Evolutionary conservation across 108 stramenopile genomes (phyloP).

Genomic region (Nitzschia palea): DNA sequence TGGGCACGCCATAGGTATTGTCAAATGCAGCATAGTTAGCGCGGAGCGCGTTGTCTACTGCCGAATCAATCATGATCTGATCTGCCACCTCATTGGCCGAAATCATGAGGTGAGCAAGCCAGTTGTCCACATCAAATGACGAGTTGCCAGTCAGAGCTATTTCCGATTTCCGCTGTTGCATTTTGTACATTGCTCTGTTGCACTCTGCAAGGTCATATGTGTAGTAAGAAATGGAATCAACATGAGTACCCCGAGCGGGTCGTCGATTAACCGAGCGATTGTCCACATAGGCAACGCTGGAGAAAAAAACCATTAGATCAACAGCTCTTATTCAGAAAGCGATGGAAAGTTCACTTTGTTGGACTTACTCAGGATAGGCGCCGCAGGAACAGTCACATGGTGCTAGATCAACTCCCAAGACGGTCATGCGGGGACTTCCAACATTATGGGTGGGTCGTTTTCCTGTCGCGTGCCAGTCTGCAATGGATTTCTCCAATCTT

Average conservation of each 20-base stretch:
- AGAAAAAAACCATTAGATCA: neutral
- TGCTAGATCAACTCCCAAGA: slow-evolving; percentile 72
- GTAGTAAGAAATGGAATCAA: slow-evolving; percentile 84
- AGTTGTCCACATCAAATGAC: slow-evolving; percentile 47
- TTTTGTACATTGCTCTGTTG: slow-evolving; percentile 49
- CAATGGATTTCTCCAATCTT: slow-evolving; percentile 83
- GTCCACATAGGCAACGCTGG: slow-evolving; percentile 36
- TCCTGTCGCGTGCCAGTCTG: slow-evolving; percentile 64
- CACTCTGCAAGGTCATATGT: slow-evolving; percentile 66
- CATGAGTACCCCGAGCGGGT: slow-evolving; percentile 55
- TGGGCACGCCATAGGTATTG: slow-evolving; percentile 14
- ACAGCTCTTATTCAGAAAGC: too few species aligned
- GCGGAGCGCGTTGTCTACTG: slow-evolving; percentile 45
- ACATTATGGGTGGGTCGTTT: slow-evolving; percentile 73
- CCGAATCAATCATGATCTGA: slow-evolving; percentile 55
- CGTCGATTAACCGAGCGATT: slow-evolving; percentile 23
- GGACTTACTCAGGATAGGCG: slow-evolving; percentile 19
- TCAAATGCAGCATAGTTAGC: slow-evolving; percentile 26
- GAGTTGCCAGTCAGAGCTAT: slow-evolving; percentile 68
- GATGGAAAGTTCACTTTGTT: too few species aligned
- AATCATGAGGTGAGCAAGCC: slow-evolving; percentile 43
- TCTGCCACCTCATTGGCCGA: slow-evolving; percentile 38
- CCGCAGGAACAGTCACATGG: slow-evolving; percentile 46
- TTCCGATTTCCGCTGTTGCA: slow-evolving; percentile 62
- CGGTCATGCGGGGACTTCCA: slow-evolving; percentile 65